Base-by-base conservation (phyloP, 441 rosid species). In the Croton laevigatus region DNA sequence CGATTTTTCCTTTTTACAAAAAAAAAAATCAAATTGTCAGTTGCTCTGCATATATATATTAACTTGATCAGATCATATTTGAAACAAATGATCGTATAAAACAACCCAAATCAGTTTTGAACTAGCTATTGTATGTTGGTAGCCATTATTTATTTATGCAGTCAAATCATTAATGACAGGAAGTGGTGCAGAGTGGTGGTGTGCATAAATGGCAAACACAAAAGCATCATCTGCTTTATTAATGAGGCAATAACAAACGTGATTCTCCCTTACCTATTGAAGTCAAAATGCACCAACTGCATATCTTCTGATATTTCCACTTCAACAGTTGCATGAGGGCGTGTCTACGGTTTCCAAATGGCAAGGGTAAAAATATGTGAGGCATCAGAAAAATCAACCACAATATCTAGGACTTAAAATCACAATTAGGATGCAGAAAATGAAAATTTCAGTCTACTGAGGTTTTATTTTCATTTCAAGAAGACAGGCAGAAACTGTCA, bases 271-370 rank as follows among this genome's bases (percentile, higher is more conserved):
- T 76, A 95, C 99, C 95, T 95, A 79, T 89, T 93, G 78, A 95
- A 93, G 84, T 93, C 99, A n/a, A 95, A 95, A 80, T 95, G 99
- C 68, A 95, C 98, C 49, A 95, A 86, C 89, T 95, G 99, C 99
- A 95, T 95, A 78, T 95, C 99, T 86, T 95, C 99, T 53, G 99
- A 95, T 83, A 95, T 93, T 83, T 95, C 99, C 72, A 95, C 98
- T 82, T 95, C 99, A 53, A 95, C 99, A 36, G 97, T 95, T 49
- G 99, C 99, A 73, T 95, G 98, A 73, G 99, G 99, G 27, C 97
- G 94, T 19, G 99, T 95, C 98, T 95, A 67, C 68, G 58, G 44
- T 75, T 73, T 51, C 71, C 72, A 69, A 57, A 69, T n/a, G 19
- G 54, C 46, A 71, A 60, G 45, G 27, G 57, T 32, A 12, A 68